phyloP scores from a whole-genome alignment of 73 alveolate species.

The Durusdinium trenchii region DNA sequence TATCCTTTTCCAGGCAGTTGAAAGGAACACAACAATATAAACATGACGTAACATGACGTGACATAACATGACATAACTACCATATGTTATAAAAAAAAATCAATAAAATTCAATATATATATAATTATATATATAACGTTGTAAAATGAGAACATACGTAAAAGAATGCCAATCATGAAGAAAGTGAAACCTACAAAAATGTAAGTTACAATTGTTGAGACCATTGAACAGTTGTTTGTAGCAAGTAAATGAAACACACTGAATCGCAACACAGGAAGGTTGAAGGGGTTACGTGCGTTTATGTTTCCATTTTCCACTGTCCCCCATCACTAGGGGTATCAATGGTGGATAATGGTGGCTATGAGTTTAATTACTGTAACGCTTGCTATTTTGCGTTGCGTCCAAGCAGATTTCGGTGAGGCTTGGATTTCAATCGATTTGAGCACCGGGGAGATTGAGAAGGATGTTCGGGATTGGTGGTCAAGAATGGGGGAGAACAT shows the following conservation, averaged over 20 bases:
- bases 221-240: not conserved
- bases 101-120: too few relatives aligned
- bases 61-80: not conserved
- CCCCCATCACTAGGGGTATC: too few relatives aligned
- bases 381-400: not conserved
- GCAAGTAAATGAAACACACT: not conserved
- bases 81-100: not conserved
- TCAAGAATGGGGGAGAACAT: not conserved
- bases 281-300: too few relatives aligned
- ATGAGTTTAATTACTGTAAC: too few relatives aligned
- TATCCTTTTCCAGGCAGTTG: not conserved
- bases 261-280: too few relatives aligned
- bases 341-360: too few relatives aligned
- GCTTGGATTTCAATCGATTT: not conserved
- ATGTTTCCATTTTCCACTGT: too few relatives aligned
- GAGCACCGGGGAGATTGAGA: not conserved
- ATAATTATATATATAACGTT: not conserved
- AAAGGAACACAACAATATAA: not conserved
- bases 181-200: not conserved
- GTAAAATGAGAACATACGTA: not conserved
- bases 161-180: not conserved
- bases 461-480: not conserved
- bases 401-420: not conserved
- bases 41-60: not conserved
- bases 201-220: not conserved